These are phyloP conservation scores for Tanacetum coccineum DNA, from an alignment of 129 eudicot genomes.

Conservation along the genomic window DNA sequence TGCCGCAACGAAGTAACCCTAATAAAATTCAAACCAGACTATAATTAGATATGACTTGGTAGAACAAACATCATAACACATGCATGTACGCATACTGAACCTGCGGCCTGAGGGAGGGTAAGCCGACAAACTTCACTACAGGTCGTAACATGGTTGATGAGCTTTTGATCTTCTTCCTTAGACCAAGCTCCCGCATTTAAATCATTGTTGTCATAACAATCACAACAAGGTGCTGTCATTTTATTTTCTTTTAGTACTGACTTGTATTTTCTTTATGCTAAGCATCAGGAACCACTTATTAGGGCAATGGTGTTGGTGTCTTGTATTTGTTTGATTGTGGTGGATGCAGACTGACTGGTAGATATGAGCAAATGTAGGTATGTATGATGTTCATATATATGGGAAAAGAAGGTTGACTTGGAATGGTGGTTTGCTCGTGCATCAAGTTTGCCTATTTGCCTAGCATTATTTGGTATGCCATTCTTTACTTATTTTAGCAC, in stretches of 20 bases:
- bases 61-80: background rate
- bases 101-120: conserved; percentile 41
- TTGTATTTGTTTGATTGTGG: background rate
- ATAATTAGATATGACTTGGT: background rate
- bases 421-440: conserved; percentile 40
- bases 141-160: conserved; percentile 25
- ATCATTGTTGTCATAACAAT: conserved; percentile 14
- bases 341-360: conserved; percentile 7
- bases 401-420: conserved; percentile 28
- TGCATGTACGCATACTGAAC: background rate
- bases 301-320: background rate
- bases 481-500: background rate
- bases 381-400: background rate
- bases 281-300: too few species aligned
- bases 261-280: background rate
- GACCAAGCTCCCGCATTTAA: conserved; percentile 39
- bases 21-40: conserved; percentile 2
- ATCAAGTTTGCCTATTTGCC: conserved; percentile 9
- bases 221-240: conserved; percentile 34
- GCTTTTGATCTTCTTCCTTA: conserved; percentile 46
- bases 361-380: conserved; percentile 16
- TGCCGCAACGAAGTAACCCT: conserved; percentile 36
- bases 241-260: background rate
- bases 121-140: conserved; percentile 42
- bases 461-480: background rate